Conservation (phyloP, 441 rosid species). For the Euphorbia corollata region DNA sequence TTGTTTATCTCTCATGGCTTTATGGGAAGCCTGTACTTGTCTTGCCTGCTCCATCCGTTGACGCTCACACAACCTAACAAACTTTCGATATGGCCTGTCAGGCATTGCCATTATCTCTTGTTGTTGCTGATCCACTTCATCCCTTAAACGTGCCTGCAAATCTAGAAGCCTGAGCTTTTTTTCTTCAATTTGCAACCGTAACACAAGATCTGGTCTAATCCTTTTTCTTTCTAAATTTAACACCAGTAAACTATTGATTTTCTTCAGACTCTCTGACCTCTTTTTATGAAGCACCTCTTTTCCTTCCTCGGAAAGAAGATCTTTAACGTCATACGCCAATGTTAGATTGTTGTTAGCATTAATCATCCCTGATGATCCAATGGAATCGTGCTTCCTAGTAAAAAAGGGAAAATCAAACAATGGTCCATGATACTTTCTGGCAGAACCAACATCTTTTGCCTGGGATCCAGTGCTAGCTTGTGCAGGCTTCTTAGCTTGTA, state of each 20-base stretch:
- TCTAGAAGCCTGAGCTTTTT: conserved; percentile 79
- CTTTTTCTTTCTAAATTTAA: conserved; percentile 95
- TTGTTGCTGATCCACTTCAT: conserved; percentile 92
- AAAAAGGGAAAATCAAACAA: conserved; percentile 98
- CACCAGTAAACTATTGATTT: conserved; percentile 72
- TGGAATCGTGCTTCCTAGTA: conserved; percentile 90
- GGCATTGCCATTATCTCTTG: conserved; percentile 99
- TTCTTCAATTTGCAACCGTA: conserved; percentile 96
- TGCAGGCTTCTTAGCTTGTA: conserved; percentile 61
- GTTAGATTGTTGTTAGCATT: conserved; percentile 75
- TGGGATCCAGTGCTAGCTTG: conserved; percentile 50
- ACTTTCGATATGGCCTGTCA: conserved; percentile 95
- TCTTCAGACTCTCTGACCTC: conserved; percentile 76
- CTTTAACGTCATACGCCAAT: conserved; percentile 86
- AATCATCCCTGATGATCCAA: conserved; percentile 62
- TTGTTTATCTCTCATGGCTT: conserved; percentile 88
- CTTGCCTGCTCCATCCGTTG: conserved; percentile 90
- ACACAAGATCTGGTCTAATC: conserved; percentile 97
- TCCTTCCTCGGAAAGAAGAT: conserved; percentile 90
- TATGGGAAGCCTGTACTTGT: conserved; percentile 82
- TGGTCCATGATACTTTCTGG: conserved; percentile 97
- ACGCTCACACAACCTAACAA: conserved; percentile 95
- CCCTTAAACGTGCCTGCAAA: conserved; percentile 84
- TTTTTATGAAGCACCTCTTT: conserved; percentile 66
- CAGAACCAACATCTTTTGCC: conserved; percentile 66